phyloP scores from a whole-genome alignment of 306 rosid genomes.

The Medicago arabica region DNA sequence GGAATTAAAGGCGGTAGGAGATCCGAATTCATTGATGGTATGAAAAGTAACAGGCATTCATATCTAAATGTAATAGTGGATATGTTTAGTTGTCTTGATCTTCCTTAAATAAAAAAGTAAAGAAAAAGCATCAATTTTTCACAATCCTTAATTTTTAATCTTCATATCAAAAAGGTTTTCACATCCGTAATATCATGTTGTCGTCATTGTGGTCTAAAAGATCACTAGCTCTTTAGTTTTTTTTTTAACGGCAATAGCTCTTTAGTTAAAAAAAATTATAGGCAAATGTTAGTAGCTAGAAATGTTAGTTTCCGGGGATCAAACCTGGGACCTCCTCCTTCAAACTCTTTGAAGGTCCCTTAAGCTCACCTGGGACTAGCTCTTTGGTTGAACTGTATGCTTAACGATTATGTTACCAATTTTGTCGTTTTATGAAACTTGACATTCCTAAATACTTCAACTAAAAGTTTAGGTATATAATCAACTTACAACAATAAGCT shows the following conservation, averaged over 20 bases:
- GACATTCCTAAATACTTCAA: slow-evolving; percentile 10
- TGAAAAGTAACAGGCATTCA: not conserved
- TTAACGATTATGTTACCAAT: slow-evolving; percentile 11
- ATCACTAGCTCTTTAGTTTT: slow-evolving; percentile 10
- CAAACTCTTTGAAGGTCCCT: too few relatives aligned
- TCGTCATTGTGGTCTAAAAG: slow-evolving; percentile 15
- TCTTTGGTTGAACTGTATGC: slow-evolving; percentile 20
- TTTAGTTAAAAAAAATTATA: too few relatives aligned
- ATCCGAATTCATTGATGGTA: not conserved
- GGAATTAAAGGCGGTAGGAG: not conserved
- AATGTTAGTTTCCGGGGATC: too few relatives aligned
- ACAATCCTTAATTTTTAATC: not conserved
- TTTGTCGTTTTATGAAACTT: slow-evolving; percentile 4
- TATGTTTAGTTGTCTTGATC: not conserved
- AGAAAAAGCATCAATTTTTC: not conserved
- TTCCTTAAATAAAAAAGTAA: not conserved
- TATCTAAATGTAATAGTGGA: not conserved
- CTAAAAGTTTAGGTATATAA: slow-evolving; percentile 14
- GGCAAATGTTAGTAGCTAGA: too few relatives aligned
- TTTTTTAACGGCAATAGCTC: too few relatives aligned
- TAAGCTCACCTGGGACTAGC: not conserved
- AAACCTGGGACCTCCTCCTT: too few relatives aligned
- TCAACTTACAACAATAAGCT: slow-evolving; percentile 78
- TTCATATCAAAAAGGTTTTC: not conserved
- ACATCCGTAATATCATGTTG: slow-evolving; percentile 3